Evolutionary conservation across 768 basidiomycete genomes (phyloP), one percentile per base, ranked within the genome.

Genomic region (Pisolithus tinctorius): DNA sequence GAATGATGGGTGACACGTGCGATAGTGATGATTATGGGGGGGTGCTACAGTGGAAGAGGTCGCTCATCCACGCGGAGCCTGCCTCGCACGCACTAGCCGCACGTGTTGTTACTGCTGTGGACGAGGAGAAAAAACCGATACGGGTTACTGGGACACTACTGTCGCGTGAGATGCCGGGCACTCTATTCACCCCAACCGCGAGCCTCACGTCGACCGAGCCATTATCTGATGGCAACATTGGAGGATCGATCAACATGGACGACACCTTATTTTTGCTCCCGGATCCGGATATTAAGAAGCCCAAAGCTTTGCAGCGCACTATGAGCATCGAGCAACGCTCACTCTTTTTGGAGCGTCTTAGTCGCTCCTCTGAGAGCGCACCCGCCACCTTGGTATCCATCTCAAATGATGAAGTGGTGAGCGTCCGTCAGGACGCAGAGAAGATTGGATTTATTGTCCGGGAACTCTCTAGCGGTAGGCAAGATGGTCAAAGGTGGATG

Each of bases 291-390:
- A 55, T 45, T 23, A 42, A 45, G 41, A 55, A 51, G 50, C 52
- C 55, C 25, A 61, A 52, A 42, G 68, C 73, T n/a, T 69, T 81
- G 27, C 52, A 57, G 11, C 77, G 80, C 30, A 63, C 69, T 13
- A 76, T 82, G 75, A 81, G 78, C 52, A 57, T 70, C 25, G 74
- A 75, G 48, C 72, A 82, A 57, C 79, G 82, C 26, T 71, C 75
- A 43, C 47, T 62, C 8, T 83, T 84, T 65, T 59, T 82, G 25
- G 63, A 72, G 6, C 71, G 69, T 45, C 72, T 84, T 49, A 62
- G 45, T 63, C 25, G 60, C 60, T 51, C 67, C 64, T 55, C 74
- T 6, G 16, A 47, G 23, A 54, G 73, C 2, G 59, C 72, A 29
- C 68, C 68, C 11, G 80, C 83, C 3, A 76, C 71, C 4, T 66